phyloP scores from a whole-genome alignment of 441 rosid species.

The California macrophylla region DNA sequence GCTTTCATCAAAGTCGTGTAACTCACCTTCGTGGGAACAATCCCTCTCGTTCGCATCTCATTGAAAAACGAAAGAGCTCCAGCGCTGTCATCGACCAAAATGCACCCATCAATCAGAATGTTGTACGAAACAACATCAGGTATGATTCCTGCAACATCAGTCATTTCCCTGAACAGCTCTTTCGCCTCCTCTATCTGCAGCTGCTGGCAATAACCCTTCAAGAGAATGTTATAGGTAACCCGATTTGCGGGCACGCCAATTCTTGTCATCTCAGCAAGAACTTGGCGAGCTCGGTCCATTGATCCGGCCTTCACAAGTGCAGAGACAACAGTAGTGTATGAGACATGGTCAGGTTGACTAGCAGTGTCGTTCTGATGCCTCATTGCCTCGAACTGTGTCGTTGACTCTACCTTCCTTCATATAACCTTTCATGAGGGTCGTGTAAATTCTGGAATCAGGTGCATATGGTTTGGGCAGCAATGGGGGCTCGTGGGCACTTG shows the following conservation, averaged over 20 bases:
- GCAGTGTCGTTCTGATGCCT: conserved; percentile 47
- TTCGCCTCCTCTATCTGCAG: conserved; percentile 59
- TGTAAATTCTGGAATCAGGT: conserved; percentile 72
- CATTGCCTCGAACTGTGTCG: conserved; percentile 76
- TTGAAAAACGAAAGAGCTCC: conserved; percentile 73
- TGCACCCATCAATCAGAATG: conserved; percentile 76
- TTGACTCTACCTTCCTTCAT: conserved; percentile 68
- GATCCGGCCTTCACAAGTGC: conserved; percentile 68
- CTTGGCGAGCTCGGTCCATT: conserved; percentile 75
- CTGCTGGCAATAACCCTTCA: conserved; percentile 81
- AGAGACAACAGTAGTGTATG: conserved; percentile 83
- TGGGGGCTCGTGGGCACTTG: conserved; percentile 39
- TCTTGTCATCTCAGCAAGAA: conserved; percentile 73
- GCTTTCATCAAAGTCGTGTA: conserved; percentile 96
- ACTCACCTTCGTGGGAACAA: conserved; percentile 81
- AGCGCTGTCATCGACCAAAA: conserved; percentile 67
- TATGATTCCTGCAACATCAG: conserved; percentile 38
- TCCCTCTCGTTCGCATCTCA: conserved; percentile 72
- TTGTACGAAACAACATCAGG: conserved; percentile 91
- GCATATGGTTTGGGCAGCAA: conserved; percentile 50
- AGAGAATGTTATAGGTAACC: conserved; percentile 76
- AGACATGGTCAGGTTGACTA: conserved; percentile 77
- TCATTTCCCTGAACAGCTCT: conserved; percentile 66
- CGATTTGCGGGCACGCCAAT: conserved; percentile 70
- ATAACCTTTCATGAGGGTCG: conserved; percentile 90